Conservation (phyloP, 768 basidiomycete genomes). For the Bullera alba region DNA sequence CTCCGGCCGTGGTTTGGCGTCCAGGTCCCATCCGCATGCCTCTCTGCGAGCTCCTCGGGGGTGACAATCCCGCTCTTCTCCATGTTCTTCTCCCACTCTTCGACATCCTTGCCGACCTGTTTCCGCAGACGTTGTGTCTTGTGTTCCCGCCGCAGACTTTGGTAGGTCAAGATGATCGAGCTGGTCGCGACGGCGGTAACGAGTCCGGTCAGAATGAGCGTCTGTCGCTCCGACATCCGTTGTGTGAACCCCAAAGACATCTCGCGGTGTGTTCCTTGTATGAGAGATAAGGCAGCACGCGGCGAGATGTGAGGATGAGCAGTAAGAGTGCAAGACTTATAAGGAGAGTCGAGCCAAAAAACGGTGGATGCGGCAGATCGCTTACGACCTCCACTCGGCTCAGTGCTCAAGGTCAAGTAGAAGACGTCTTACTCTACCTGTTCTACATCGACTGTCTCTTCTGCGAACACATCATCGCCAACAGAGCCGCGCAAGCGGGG, state of each 20-base stretch:
- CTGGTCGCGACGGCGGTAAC: conserved; percentile 36
- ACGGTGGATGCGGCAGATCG: too few relatives aligned
- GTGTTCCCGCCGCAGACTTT: conserved; percentile 41
- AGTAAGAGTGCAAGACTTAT: too few relatives aligned
- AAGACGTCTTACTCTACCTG: too few relatives aligned
- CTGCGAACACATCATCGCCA: too few relatives aligned
- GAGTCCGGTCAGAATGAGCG: conserved; percentile 39
- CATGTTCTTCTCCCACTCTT: conserved; percentile 29
- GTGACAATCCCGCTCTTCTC: conserved; percentile 19
- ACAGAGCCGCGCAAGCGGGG: too few relatives aligned
- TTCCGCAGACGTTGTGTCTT: conserved; percentile 41
- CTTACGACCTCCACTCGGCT: too few relatives aligned
- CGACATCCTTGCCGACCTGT: conserved; percentile 40
- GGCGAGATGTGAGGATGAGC: conserved; percentile 1
- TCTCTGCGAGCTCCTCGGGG: conserved; percentile 26
- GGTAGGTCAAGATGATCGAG: conserved; percentile 41
- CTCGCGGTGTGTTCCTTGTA: not conserved
- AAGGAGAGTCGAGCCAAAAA: too few relatives aligned
- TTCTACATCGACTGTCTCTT: too few relatives aligned
- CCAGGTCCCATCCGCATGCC: conserved; percentile 14
- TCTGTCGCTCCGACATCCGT: conserved; percentile 19
- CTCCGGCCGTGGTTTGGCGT: conserved; percentile 8
- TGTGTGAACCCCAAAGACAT: conserved; percentile 5
- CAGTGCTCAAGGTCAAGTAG: too few relatives aligned
- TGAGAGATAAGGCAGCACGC: not conserved